These are phyloP conservation scores for Colletotrichum sublineola DNA, from an alignment of 2,329 filamentous ascomycete species.

Conservation along the genomic window DNA sequence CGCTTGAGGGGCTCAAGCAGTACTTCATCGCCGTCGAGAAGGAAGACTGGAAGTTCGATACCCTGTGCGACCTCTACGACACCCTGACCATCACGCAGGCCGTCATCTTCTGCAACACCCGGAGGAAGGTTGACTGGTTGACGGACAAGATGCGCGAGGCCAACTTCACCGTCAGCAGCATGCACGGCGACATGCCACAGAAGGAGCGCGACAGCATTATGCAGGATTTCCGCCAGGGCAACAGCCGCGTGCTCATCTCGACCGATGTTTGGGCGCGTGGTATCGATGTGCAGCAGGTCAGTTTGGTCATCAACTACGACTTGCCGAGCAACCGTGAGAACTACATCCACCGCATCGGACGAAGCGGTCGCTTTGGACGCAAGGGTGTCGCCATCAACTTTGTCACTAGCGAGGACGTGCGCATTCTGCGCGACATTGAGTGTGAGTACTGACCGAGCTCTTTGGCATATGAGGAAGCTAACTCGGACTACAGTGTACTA, in stretches of 20 bases:
- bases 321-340: constrained; percentile 98
- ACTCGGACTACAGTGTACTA: constrained; percentile 78
- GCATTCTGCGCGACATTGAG: constrained; percentile 97
- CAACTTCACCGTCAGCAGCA: constrained; percentile 98
- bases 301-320: constrained; percentile 98
- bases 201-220: constrained; percentile 99
- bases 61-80: constrained; percentile 97
- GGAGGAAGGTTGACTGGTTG: constrained; percentile 98
- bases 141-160: constrained; percentile 99
- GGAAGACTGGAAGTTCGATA: constrained; percentile 99
- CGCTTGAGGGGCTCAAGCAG: constrained; percentile 96
- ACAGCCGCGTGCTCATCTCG: constrained; percentile 94
- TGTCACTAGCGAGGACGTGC: constrained; percentile 96
- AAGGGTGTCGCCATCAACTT: constrained; percentile 99
- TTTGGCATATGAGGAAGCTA: constrained; percentile 46
- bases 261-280: constrained; percentile 98
- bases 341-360: constrained; percentile 98
- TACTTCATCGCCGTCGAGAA: constrained; percentile 99
- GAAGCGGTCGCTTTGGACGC: constrained; percentile 93
- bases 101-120: constrained; percentile 99
- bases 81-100: constrained; percentile 98
- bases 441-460: constrained; percentile 64
- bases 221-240: constrained; percentile 98
- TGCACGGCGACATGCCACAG: constrained; percentile 99
- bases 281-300: constrained; percentile 99